Evolutionary conservation across 2,329 filamentous ascomycete species (phyloP).

Genomic region (Thelonectria olida): DNA sequence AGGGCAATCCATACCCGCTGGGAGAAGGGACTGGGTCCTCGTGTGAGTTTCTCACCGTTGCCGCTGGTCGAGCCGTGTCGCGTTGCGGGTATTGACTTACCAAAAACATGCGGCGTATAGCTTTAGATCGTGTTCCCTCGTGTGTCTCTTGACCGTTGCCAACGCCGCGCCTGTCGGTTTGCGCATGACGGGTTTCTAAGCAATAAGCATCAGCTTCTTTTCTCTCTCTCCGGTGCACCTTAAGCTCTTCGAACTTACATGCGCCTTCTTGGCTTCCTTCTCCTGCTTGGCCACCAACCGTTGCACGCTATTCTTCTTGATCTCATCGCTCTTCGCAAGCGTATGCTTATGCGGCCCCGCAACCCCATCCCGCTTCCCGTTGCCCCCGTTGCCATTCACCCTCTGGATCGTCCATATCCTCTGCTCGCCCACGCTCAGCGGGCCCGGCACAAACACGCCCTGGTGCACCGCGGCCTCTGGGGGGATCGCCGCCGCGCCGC

Average conservation of each 20-base stretch:
- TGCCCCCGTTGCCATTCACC: constrained; percentile 79
- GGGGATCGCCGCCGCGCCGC: neutral
- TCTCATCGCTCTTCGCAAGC: constrained; percentile 77
- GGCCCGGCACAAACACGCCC: constrained; percentile 19
- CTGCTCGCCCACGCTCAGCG: constrained; percentile 55
- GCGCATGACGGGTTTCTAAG: constrained; percentile 74
- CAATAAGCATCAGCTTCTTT: neutral
- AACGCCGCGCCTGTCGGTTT: constrained; percentile 77
- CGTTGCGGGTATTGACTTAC: constrained; percentile 52
- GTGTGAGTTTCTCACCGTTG: constrained; percentile 8
- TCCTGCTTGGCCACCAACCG: constrained; percentile 71
- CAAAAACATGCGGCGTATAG: constrained; percentile 87
- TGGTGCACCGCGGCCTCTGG: neutral
- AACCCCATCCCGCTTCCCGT: constrained; percentile 75
- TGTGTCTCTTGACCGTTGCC: constrained; percentile 74
- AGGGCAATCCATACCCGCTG: constrained; percentile 91
- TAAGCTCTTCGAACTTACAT: constrained; percentile 26
- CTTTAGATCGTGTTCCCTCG: constrained; percentile 76
- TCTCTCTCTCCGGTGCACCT: neutral
- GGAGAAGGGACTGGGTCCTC: constrained; percentile 73
- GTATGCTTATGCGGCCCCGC: constrained; percentile 79
- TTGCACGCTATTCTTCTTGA: constrained; percentile 83
- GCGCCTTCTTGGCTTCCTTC: constrained; percentile 69
- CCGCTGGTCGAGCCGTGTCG: neutral
- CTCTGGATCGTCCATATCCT: constrained; percentile 79